Evolutionary conservation across 2,329 filamentous ascomycete species (phyloP).

Genomic region (Myotisia sp.): DNA sequence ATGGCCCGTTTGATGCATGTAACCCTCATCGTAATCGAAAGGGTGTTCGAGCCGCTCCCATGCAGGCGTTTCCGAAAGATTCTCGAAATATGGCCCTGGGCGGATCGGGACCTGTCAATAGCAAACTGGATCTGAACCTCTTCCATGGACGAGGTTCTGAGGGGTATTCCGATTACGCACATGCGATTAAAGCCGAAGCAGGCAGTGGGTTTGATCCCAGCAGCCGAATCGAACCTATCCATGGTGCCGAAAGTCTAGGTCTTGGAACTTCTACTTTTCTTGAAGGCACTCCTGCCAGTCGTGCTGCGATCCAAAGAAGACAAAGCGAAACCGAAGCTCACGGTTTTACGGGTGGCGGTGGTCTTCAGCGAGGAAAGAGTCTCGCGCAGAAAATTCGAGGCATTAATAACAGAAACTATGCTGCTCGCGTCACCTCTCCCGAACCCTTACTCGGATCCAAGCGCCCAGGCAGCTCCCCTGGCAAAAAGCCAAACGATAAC

Average conservation of each 20-base stretch:
- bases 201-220: conserved; percentile 50
- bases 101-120: conserved; percentile 71
- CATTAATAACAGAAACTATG: conserved; percentile 51
- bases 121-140: conserved; percentile 66
- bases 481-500: conserved; percentile 33
- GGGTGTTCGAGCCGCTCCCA: conserved; percentile 68
- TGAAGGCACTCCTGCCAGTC: conserved; percentile 79
- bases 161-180: conserved; percentile 67
- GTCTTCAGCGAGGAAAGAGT: conserved; percentile 81
- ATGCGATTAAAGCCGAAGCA: conserved; percentile 26
- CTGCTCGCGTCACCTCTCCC: conserved; percentile 45
- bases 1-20: conserved; percentile 91
- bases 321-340: conserved; percentile 51
- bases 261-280: conserved; percentile 91
- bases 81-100: conserved; percentile 87
- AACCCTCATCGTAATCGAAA: conserved; percentile 87
- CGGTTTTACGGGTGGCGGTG: conserved; percentile 38
- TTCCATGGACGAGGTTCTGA: conserved; percentile 79
- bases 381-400: conserved; percentile 81
- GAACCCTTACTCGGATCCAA: conserved; percentile 27
- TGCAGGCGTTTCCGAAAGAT: conserved; percentile 89
- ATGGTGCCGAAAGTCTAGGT: conserved; percentile 70
- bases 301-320: conserved; percentile 59
- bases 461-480: conserved; percentile 20
- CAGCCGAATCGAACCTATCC: conserved; percentile 54